phyloP scores from a whole-genome alignment of 2,329 filamentous ascomycete species.

The Penicillium sp. region DNA sequence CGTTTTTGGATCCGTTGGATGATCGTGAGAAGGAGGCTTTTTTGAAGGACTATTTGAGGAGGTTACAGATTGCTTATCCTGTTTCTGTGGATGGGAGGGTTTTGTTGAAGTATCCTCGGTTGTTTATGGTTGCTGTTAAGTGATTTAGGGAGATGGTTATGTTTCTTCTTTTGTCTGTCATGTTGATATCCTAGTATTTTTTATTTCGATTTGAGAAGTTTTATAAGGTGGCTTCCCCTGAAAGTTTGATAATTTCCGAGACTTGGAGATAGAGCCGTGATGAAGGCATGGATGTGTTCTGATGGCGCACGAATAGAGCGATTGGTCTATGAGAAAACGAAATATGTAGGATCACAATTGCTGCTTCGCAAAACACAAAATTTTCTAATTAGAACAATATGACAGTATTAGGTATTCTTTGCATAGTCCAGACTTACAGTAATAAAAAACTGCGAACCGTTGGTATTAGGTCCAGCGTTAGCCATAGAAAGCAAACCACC shows the following conservation, averaged over 20 bases:
- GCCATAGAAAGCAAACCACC: conserved; percentile 85
- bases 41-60: conserved; percentile 48
- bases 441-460: conserved; percentile 69
- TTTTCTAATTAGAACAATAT: too few species aligned
- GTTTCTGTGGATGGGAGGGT: conserved; percentile 53
- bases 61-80: conserved; percentile 48
- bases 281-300: too few species aligned
- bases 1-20: conserved; percentile 53
- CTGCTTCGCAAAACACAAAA: too few species aligned
- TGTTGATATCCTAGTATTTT: neutral
- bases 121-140: conserved; percentile 54
- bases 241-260: too few species aligned
- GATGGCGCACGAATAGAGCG: too few species aligned
- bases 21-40: conserved; percentile 46
- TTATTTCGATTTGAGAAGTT: neutral
- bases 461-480: conserved; percentile 88
- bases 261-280: too few species aligned
- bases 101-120: conserved; percentile 54
- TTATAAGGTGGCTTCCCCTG: neutral
- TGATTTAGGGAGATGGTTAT: neutral
- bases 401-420: too few species aligned
- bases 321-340: too few species aligned
- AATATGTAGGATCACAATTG: too few species aligned
- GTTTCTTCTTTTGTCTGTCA: neutral
- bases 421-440: conserved; percentile 47